Base-by-base conservation (phyloP, 345 rosid species). In the Eucalyptus marginata region DNA sequence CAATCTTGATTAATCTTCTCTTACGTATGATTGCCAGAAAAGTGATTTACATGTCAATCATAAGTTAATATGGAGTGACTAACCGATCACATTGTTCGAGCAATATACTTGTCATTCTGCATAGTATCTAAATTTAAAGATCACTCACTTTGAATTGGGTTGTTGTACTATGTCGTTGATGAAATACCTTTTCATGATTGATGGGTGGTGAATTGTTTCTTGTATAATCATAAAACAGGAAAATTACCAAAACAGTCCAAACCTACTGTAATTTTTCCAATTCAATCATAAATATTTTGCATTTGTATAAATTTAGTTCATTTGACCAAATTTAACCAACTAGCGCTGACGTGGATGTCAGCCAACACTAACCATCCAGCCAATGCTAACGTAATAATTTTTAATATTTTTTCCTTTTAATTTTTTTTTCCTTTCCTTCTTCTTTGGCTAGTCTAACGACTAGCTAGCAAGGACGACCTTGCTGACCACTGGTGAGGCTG, bases 331-430 rank as follows among this genome's bases (percentile, higher is more conserved):
- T 47, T 10, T 47, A 47, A 1, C 4, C 1, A 1, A 47, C 13
- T 1, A 47, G 10, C 3, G 12, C 13, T 3, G 1, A 47, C 0
- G 1, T 47, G 4, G 4, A 47, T 1, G 4, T 3, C 3, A 4
- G 4, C 1, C 3, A 0, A 13, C 4, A 47, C 1, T 1, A 4
- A 13, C 4, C 1, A 0, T 0, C 13, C 4, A 4, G 4, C 49
- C 1, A 47, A 47, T 47, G 49, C 49, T 47, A 1, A 10, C 4
- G 4, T 47, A 0, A 3, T 1, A 47, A 10, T 47, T 47, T 47
- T 47, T 47, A 44, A 44, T 47, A 47, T 47, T 47, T 47, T 47
- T 1, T 3, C 4, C 4, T 47, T 1, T 46, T 10, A 36, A n/a
- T n/a, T 0, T 47, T 47, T 47, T 47, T 47, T 47, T 0, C 49